These are phyloP conservation scores for Lachnum nothofagi DNA, from an alignment of 2,329 filamentous ascomycete genomes.

Conservation along the genomic window DNA sequence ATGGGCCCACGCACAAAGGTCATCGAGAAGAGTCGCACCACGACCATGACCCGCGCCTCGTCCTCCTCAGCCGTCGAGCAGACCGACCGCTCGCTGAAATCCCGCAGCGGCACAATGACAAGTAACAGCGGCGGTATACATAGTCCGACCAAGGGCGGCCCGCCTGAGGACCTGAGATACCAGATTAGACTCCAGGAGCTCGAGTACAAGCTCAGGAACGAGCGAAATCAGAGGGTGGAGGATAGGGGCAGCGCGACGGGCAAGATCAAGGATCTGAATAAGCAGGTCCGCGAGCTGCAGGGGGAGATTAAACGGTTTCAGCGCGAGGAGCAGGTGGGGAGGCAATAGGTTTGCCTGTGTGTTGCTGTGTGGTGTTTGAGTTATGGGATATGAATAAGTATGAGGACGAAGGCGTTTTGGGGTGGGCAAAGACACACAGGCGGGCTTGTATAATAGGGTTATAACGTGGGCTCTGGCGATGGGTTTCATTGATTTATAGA, in stretches of 20 bases:
- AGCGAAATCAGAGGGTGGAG: constrained; percentile 77
- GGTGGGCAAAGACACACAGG: too few species aligned
- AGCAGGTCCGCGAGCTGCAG: constrained; percentile 65
- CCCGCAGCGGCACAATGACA: constrained; percentile 18
- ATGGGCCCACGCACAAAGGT: constrained; percentile 30
- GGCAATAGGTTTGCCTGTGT: too few species aligned
- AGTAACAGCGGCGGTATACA: background rate
- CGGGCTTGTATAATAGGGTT: too few species aligned
- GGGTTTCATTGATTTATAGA: too few species aligned
- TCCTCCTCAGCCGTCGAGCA: constrained; percentile 38
- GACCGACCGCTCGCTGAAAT: constrained; percentile 42
- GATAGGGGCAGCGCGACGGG: constrained; percentile 80
- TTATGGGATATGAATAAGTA: too few species aligned
- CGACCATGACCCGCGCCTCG: constrained; percentile 50
- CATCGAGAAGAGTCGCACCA: constrained; percentile 22
- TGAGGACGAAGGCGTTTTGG: too few species aligned
- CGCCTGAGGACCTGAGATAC: constrained; percentile 53
- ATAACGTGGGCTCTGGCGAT: too few species aligned
- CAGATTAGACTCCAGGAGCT: constrained; percentile 79
- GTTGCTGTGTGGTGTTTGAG: too few species aligned
- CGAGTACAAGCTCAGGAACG: constrained; percentile 81
- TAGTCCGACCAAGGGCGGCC: background rate
- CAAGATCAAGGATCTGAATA: constrained; percentile 61
- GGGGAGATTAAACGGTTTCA: constrained; percentile 31
- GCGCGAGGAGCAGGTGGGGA: background rate